Percentiles rank a stretch among this genome's conserved stretches.
These are phyloP conservation scores for Rubus idaeus DNA, from an alignment of 306 rosid genomes.

Conservation along the genomic window DNA sequence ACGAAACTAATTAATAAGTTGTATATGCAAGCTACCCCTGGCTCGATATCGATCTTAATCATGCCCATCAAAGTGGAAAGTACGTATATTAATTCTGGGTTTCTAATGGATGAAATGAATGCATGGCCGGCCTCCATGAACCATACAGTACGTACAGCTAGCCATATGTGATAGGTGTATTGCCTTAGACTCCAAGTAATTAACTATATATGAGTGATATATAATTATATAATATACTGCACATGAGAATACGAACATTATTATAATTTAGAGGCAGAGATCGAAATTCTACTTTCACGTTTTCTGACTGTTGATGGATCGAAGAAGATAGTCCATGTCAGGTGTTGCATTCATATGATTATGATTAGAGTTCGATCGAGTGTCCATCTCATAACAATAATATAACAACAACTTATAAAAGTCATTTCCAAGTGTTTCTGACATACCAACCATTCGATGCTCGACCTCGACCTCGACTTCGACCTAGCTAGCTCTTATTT, in stretches of 20 bases:
- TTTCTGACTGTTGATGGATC: no score
- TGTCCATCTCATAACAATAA: conserved; percentile 18
- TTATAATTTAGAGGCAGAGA: neutral
- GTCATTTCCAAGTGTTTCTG: conserved; percentile 13
- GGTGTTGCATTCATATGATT: neutral
- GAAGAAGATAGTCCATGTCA: neutral
- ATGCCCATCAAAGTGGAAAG: neutral
- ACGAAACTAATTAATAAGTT: neutral
- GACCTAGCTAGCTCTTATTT: neutral
- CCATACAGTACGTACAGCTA: neutral
- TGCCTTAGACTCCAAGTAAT: neutral
- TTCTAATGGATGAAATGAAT: neutral
- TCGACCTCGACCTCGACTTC: neutral
- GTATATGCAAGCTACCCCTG: neutral
- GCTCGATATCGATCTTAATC: neutral
- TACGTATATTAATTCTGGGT: neutral
- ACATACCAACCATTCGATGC: conserved; percentile 13
- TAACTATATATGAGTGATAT: neutral
- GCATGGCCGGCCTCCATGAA: neutral
- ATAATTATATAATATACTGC: neutral
- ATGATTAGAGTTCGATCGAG: neutral
- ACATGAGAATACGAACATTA: neutral
- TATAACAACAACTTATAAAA: neutral
- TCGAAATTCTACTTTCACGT: no score
- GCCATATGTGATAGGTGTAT: neutral